Conservation (phyloP, 345 rosid species). For the Rhodamnia argentea region DNA sequence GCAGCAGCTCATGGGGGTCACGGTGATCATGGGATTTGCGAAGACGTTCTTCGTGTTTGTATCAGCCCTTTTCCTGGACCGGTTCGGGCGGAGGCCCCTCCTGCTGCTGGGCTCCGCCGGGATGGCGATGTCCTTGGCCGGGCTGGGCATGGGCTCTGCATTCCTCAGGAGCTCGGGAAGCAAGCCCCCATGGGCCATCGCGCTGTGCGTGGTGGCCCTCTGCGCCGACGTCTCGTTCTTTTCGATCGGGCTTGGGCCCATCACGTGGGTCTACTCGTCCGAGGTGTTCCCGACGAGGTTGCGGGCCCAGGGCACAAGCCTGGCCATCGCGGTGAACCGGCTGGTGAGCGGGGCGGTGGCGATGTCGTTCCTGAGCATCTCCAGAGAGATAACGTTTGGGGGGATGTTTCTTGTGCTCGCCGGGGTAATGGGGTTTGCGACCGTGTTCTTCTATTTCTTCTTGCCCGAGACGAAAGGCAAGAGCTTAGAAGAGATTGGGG, state of each 20-base stretch:
- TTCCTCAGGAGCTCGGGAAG: constrained; percentile 11
- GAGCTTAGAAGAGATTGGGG: constrained; percentile 41
- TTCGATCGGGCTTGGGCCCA: constrained; percentile 66
- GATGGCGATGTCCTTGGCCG: constrained; percentile 34
- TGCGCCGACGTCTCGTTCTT: constrained; percentile 50
- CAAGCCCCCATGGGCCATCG: constrained; percentile 39
- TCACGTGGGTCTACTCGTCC: constrained; percentile 66
- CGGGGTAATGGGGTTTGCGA: constrained; percentile 30
- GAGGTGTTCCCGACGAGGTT: constrained; percentile 60
- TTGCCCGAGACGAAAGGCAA: constrained; percentile 65
- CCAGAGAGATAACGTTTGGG: constrained; percentile 32
- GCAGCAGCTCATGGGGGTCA: constrained; percentile 35
- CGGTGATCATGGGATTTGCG: constrained; percentile 41
- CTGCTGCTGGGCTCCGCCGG: constrained; percentile 44
- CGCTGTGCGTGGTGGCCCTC: constrained; percentile 27
- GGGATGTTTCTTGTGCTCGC: constrained; percentile 46
- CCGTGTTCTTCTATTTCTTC: constrained; percentile 32
- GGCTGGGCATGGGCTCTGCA: constrained; percentile 35
- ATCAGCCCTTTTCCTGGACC: constrained; percentile 46
- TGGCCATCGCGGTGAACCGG: constrained; percentile 57
- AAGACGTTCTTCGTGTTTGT: constrained; percentile 38
- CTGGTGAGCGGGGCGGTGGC: constrained; percentile 53
- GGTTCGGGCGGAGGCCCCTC: constrained; percentile 55
- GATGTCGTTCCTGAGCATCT: constrained; percentile 45
- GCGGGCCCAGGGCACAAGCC: constrained; percentile 62